Evolutionary conservation across 2,329 filamentous ascomycete genomes (phyloP), one percentile per base, ranked within the genome.

Genomic region (Trichoderma koningiopsis): DNA sequence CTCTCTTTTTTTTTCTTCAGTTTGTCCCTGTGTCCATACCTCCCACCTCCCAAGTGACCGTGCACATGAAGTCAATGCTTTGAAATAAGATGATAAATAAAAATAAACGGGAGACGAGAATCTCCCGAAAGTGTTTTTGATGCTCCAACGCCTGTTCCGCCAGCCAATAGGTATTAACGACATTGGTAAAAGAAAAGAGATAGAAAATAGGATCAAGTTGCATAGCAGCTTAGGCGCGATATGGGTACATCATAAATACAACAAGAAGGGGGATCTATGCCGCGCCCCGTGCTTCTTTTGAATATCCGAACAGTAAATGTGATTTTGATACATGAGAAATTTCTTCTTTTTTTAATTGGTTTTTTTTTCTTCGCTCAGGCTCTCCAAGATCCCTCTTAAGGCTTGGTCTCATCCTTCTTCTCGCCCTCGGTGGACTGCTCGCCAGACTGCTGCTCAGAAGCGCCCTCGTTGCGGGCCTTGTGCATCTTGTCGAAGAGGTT

Each of bases 401-500:
- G 86, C 87, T 90, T 90, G 84, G 84, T 86, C 83, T 91, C 88
- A 73, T 86, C 87, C 89, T 94, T 94, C 87, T 92, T 92, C 85
- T 94, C 89, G 74, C 86, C 89, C 80, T 92, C 89, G 71, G 87
- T 77, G 76, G 83, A 81, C 82, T 83, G 78, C 79, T 85, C 76
- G 80, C 77, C 81, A 75, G 76, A 82, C 76, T 79, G 73, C 77
- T 87, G 83, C 79, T 88, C 82, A 78, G 85, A 24, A 22, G 47
- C 81, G 75, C 85, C 86, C 85, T 94, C 92, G 75, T 84, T 81
- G 76, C 93, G 91, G 75, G 95, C 93, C 88, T 97, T 96, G 92
- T 99, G 95, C 93, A 99, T 97, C 92, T 98, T 97, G 87, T 98
- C 96, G 83, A 99, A 98, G 78, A 98, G 90, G 85, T 92, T 97